These are phyloP conservation scores for Tylopilus sp. DNA, from an alignment of 768 basidiomycete species.

Conservation along the genomic window DNA sequence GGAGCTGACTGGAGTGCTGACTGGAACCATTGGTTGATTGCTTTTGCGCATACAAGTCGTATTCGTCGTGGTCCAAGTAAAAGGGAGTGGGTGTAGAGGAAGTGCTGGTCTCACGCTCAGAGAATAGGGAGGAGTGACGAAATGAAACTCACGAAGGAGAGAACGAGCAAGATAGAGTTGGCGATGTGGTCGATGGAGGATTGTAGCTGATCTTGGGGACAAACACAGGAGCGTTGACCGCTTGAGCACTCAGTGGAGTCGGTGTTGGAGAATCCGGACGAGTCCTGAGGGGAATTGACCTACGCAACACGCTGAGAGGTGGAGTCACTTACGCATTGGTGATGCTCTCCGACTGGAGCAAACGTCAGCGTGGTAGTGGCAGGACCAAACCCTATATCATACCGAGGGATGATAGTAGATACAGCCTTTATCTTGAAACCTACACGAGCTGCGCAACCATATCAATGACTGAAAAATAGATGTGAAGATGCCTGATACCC, in stretches of 20 bases:
- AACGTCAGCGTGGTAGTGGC: conserved; percentile 12
- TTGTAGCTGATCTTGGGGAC: conserved; percentile 68
- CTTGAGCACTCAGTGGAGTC: conserved; percentile 51
- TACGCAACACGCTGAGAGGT: neutral
- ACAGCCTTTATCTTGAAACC: conserved; percentile 85
- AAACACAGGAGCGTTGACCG: conserved; percentile 82
- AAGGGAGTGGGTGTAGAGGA: conserved; percentile 31
- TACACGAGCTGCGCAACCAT: conserved; percentile 59
- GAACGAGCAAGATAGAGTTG: conserved; percentile 25
- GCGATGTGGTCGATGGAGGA: conserved; percentile 8
- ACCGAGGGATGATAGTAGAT: conserved; percentile 79
- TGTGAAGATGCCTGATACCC: conserved; percentile 50
- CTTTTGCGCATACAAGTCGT: conserved; percentile 30
- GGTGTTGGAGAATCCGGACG: conserved; percentile 44
- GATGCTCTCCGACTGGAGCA: conserved; percentile 17
- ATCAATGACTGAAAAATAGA: neutral
- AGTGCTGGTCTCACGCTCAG: conserved; percentile 18
- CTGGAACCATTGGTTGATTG: conserved; percentile 3
- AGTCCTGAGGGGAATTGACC: conserved; percentile 26
- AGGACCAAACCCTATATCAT: conserved; percentile 29
- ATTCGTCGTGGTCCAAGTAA: conserved; percentile 35
- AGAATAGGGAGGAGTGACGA: neutral
- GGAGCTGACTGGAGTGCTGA: conserved; percentile 5
- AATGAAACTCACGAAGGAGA: conserved; percentile 25
- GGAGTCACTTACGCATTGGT: conserved; percentile 26